Evolutionary conservation across 495 filamentous ascomycete genomes (phyloP).

Genomic region (Penicillium cosmopolitanum): DNA sequence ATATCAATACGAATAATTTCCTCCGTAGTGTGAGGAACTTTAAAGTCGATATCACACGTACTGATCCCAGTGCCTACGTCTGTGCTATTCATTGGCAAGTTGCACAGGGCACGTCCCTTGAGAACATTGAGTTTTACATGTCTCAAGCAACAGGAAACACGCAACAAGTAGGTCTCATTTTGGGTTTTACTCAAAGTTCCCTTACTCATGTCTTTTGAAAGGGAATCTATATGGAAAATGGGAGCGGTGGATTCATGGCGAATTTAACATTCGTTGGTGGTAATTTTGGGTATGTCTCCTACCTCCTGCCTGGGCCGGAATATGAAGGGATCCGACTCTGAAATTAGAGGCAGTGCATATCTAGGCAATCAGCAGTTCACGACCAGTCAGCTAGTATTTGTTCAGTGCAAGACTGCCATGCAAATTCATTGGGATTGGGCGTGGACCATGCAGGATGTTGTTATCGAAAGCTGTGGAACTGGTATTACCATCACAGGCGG

Average conservation of each 20-base stretch:
- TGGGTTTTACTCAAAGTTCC: too few relatives aligned
- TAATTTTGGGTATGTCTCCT: conserved; percentile 1
- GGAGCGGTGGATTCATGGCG: conserved; percentile 45
- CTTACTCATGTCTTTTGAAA: too few relatives aligned
- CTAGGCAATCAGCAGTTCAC: conserved; percentile 61
- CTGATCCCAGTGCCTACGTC: not conserved
- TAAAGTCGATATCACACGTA: not conserved
- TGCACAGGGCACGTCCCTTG: conserved; percentile 43
- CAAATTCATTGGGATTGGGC: conserved; percentile 62
- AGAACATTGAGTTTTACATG: conserved; percentile 58
- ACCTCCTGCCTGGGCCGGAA: too few relatives aligned
- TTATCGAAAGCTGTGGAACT: conserved; percentile 2
- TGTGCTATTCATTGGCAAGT: conserved; percentile 45
- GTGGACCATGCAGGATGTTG: conserved; percentile 31
- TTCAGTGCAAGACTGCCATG: conserved; percentile 50
- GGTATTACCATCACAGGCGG: not conserved
- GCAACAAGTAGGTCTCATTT: conserved; percentile 15
- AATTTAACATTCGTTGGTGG: conserved; percentile 51
- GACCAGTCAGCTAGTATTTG: conserved; percentile 51
- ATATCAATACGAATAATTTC: not conserved
- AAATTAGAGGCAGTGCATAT: too few relatives aligned
- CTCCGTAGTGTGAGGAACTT: not conserved
- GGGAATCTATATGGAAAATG: conserved; percentile 51
- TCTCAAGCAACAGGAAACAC: conserved; percentile 18
- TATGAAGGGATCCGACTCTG: too few relatives aligned